Evolutionary conservation across 202 grass and related monocot genomes (phyloP).

Genomic region (Musa balbisiana): DNA sequence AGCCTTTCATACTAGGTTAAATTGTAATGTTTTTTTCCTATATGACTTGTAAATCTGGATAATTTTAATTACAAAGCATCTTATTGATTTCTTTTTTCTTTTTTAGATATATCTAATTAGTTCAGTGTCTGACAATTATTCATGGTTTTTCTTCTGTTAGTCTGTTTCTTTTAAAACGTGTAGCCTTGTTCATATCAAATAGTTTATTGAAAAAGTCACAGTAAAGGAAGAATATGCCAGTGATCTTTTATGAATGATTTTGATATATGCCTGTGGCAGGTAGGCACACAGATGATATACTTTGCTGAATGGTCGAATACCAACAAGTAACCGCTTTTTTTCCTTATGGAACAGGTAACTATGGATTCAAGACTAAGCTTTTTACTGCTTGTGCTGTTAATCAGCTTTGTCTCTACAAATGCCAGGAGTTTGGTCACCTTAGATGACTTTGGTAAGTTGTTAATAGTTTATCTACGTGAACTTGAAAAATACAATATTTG

Average conservation of each 20-base stretch:
- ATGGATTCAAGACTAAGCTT: conserved; percentile 11
- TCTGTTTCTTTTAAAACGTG: neutral
- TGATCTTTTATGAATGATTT: neutral
- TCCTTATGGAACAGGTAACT: conserved; percentile 20
- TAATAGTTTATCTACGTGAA: neutral
- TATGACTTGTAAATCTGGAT: too few relatives aligned
- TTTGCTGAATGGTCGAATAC: neutral
- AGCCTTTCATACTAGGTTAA: too few relatives aligned
- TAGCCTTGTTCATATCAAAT: neutral
- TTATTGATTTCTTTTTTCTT: too few relatives aligned
- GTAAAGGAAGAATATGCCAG: neutral
- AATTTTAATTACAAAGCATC: too few relatives aligned
- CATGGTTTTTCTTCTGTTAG: neutral
- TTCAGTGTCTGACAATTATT: neutral
- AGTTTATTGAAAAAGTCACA: neutral
- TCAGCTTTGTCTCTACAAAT: conserved; percentile 6
- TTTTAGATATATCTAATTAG: too few relatives aligned
- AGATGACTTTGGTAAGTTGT: conserved; percentile 33
- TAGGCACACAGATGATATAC: neutral
- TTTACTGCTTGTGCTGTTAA: conserved; percentile 27
- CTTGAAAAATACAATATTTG: too few relatives aligned
- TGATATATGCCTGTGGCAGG: neutral
- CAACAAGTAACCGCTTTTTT: neutral
- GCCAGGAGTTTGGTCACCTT: conserved; percentile 20
- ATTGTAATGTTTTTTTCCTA: too few relatives aligned